phyloP scores from a whole-genome alignment of 2,329 filamentous ascomycete genomes.

The Sporothrix luriei region DNA sequence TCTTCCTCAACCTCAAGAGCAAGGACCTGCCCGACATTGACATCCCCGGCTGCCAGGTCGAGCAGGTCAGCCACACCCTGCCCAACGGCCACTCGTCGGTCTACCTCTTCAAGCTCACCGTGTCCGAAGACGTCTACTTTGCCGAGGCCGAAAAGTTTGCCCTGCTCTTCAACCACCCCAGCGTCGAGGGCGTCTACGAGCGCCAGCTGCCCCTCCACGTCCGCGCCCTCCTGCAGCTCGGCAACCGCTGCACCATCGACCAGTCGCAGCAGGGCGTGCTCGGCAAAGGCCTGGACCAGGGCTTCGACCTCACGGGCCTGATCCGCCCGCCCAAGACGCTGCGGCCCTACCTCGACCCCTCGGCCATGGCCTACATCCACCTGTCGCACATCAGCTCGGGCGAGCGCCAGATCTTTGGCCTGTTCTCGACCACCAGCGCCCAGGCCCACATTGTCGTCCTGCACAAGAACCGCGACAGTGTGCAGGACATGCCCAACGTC shows the following conservation, averaged over 20 bases:
- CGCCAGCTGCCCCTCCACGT: conserved; percentile 85
- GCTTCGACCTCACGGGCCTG: conserved; percentile 82
- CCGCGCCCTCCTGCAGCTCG: conserved; percentile 83
- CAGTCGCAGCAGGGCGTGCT: conserved; percentile 86
- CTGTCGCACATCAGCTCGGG: conserved; percentile 90
- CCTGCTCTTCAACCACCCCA: conserved; percentile 83
- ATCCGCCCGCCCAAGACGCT: conserved; percentile 64
- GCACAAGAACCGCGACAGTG: conserved; percentile 74
- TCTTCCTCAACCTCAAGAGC: conserved; percentile 90
- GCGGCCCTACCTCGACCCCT: conserved; percentile 71
- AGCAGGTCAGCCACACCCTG: conserved; percentile 90
- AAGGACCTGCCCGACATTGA: conserved; percentile 87
- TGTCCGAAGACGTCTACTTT: conserved; percentile 85
- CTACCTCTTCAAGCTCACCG: conserved; percentile 90
- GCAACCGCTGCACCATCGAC: conserved; percentile 91
- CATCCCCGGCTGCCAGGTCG: conserved; percentile 80
- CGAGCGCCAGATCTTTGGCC: conserved; percentile 87
- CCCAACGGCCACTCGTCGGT: conserved; percentile 94
- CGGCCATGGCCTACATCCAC: conserved; percentile 80
- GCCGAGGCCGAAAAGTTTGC: conserved; percentile 81
- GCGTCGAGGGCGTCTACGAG: conserved; percentile 97
- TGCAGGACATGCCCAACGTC: conserved; percentile 84
- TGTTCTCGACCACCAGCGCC: conserved; percentile 81
- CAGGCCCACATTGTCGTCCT: conserved; percentile 88
- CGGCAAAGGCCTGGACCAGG: conserved; percentile 87